Base-by-base conservation (phyloP, 805 yeast species). In the Teunomyces funiuensis region DNA sequence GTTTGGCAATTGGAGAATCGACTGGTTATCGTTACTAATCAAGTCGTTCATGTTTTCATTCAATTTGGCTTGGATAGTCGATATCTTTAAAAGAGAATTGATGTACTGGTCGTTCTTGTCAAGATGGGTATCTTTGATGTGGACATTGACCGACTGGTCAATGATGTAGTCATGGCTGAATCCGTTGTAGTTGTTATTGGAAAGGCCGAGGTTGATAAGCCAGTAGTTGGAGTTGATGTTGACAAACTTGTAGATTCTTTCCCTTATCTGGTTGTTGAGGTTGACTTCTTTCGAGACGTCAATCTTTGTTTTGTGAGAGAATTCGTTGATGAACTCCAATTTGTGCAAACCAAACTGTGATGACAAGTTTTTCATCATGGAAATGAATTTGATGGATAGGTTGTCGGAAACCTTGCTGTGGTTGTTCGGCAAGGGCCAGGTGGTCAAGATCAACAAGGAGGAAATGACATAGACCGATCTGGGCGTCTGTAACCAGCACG, bases 401-500 rank as follows among this genome's bases (percentile, higher is more conserved):
- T 63, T 58, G 44, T 68, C 70, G 39, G 57, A 50, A 38, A 54
- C 45, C 23, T 58, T 56, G 23, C 57, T 43, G 14, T 48, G 40
- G 23, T 51, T 52, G 20, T 54, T 50, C 5, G 73, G 75, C 23
- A 71, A 55, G 14, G 74, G 73, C 76, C 76, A 71, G 4, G 73
- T 67, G 6, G 74, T 69, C 40, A 71, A 58, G n/a, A 71, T 58
- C 31, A 69, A 53, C 28, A 71, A 58, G 5, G 74, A 60, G 15
- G 65, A 56, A 28, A 71, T 49, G 2, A 65, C 61, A 46, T 65
- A 67, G 13, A 69, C 61, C 8, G 72, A 66, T 47, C 76, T 59
- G 11, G 76, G 76, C n/a, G 75, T 71, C 33, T 58, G 57, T 39
- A 64, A 55, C 76, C 76, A 71, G 53, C 74, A 69, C 43, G 57